Conservation (phyloP, 1,284 basidiomycete species). For the Rugosomyces carneus region DNA sequence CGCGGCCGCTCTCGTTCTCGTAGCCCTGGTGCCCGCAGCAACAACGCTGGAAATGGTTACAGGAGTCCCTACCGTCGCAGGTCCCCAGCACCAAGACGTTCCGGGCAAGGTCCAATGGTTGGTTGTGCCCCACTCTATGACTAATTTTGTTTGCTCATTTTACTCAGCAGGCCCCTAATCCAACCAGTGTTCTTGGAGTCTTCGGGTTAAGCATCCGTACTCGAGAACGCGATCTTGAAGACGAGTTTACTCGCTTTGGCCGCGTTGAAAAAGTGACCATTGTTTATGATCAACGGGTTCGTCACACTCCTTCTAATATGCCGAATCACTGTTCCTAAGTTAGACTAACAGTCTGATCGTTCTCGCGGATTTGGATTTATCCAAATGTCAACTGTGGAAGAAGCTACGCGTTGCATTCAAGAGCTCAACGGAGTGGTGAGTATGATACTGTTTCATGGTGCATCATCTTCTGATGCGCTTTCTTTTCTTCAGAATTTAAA, state of each 20-base stretch:
- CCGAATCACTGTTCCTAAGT: slow-evolving; percentile 18
- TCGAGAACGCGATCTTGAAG: slow-evolving; percentile 88
- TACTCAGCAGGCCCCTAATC: slow-evolving; percentile 68
- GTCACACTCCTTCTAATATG: slow-evolving; percentile 26
- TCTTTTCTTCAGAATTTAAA: slow-evolving; percentile 71
- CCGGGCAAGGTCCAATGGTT: slow-evolving; percentile 69
- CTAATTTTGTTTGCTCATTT: slow-evolving; percentile 32
- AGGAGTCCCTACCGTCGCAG: slow-evolving; percentile 51
- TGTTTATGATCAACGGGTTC: slow-evolving; percentile 96
- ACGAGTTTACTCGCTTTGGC: slow-evolving; percentile 87
- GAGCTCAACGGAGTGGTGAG: slow-evolving; percentile 89
- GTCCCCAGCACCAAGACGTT: slow-evolving; percentile 50
- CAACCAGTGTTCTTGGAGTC: slow-evolving; percentile 88
- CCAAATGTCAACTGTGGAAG: slow-evolving; percentile 83
- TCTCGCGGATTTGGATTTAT: slow-evolving; percentile 98
- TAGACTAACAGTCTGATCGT: slow-evolving; percentile 70
- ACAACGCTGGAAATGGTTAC: slow-evolving; percentile 38
- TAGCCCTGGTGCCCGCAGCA: slow-evolving; percentile 50
- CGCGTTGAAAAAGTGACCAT: slow-evolving; percentile 94
- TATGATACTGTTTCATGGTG: no score
- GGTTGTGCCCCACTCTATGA: no score
- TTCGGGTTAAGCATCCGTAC: slow-evolving; percentile 96
- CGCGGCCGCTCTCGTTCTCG: slow-evolving; percentile 71
- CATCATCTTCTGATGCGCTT: slow-evolving; percentile 13
- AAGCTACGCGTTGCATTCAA: slow-evolving; percentile 83